A percentile compares a stretch with the other conserved stretches of the same genome.
These are phyloP conservation scores for Fusarium lateritium DNA, from an alignment of 2,329 filamentous ascomycete genomes.

Conservation along the genomic window DNA sequence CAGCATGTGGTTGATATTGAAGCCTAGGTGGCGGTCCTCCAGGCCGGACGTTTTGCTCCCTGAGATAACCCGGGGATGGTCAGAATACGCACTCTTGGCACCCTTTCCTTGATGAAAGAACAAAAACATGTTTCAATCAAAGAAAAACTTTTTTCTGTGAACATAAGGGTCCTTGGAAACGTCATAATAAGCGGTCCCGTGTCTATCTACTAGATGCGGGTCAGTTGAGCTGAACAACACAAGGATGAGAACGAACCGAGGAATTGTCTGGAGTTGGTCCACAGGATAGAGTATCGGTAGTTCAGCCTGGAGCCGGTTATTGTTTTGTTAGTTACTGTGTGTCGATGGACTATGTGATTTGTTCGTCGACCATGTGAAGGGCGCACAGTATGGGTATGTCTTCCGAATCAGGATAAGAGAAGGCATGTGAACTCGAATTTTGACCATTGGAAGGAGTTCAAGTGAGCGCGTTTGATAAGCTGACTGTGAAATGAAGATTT, in stretches of 20 bases:
- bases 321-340: not conserved
- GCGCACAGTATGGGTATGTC: constrained; percentile 16
- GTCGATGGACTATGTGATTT: not conserved
- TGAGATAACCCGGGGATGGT: not conserved
- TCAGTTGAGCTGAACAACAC: constrained; percentile 7
- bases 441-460: too few species aligned
- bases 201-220: constrained; percentile 16
- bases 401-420: not conserved
- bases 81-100: not conserved
- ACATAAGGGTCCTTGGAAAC: constrained; percentile 18
- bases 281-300: constrained; percentile 15
- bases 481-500: not conserved
- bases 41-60: constrained; percentile 38
- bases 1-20: constrained; percentile 6
- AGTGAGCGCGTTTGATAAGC: too few species aligned
- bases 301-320: not conserved
- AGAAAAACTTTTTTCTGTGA: constrained; percentile 5
- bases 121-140: not conserved
- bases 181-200: constrained; percentile 33
- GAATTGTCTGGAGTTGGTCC: constrained; percentile 10
- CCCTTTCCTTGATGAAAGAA: not conserved
- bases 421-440: not conserved
- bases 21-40: not conserved
- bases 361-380: constrained; percentile 16
- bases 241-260: constrained; percentile 11